Evolutionary conservation across 1,284 basidiomycete genomes (phyloP), one percentile per base, ranked within the genome.

Genomic region (Ustilago crameri): DNA sequence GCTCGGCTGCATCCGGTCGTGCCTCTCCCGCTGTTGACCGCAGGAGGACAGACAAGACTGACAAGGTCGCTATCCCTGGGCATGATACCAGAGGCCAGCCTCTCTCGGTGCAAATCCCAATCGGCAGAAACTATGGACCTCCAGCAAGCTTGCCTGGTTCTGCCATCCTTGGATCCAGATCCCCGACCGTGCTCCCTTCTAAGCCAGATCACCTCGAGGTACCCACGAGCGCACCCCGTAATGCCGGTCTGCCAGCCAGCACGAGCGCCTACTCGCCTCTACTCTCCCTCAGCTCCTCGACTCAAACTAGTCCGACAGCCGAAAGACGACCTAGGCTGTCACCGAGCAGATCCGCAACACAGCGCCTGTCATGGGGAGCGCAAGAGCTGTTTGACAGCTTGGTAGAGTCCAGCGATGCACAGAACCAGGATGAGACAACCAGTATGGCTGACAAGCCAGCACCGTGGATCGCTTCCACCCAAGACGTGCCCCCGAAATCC

Each of bases 401-500:
- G 30, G 44, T 49, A 23, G 68, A 62, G n/a, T n/a, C 60, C 1
- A 22, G 41, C 9, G 52, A 59, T 14, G 43, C 44, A 12, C 27
- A 35, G 30, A 12, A 40, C 17, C 14, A 35, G 20, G 34, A 26
- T 17, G 37, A 37, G 24, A 34, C 46, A 40, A 23, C 32, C 37
- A 18, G 18, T 4, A 23, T 20, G 5, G 18, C 34, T n/a, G 18
- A 24, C 58, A 59, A 66, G 40, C 76, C 75, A 20, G 76, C 76
- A n/a, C 75, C 75, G 9, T 79, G 75, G 75, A 79, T 77, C 46
- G 62, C 75, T 3, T 76, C 71, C 20, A 71, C 73, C 20, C 76
- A 69, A 48, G 75, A 79, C 26, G 62, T 53, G 7, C 55, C 51
- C 30, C 22, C 40, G n/a, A 44, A 30, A 15, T 14, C 43, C 9